Conservation (phyloP, 2,329 filamentous ascomycete genomes). For the Aspergillus sp. region DNA sequence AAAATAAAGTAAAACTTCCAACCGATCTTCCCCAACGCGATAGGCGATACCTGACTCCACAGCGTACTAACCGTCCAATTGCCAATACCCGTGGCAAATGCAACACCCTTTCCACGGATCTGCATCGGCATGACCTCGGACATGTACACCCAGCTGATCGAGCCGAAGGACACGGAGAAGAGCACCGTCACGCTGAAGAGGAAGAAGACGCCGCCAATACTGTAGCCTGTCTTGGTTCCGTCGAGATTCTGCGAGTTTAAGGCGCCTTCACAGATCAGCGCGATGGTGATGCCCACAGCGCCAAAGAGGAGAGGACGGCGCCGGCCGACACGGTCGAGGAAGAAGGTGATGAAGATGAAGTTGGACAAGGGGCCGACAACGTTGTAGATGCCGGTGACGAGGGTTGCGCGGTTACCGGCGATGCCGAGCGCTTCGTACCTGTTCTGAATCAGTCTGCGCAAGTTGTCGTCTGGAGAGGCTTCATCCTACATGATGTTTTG, state of each 20-base stretch:
- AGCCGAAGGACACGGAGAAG: not conserved
- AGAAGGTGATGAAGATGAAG: not conserved
- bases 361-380: not conserved
- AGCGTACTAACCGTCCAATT: not conserved
- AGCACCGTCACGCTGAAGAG: not conserved
- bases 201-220: not conserved
- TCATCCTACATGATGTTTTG: not conserved
- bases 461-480: no score
- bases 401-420: not conserved
- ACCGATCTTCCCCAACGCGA: not conserved
- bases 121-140: not conserved
- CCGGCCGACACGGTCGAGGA: not conserved
- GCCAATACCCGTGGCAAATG: not conserved
- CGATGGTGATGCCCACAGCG: not conserved
- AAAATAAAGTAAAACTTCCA: not conserved
- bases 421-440: not conserved
- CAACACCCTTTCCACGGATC: not conserved
- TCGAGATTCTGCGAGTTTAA: not conserved
- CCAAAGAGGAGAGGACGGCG: not conserved
- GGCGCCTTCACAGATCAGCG: not conserved
- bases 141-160: not conserved
- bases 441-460: not conserved
- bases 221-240: not conserved
- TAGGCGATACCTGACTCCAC: not conserved
- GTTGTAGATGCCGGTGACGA: not conserved